Percentiles rank a stretch among this genome's conserved stretches.
Conservation (phyloP, 1,284 basidiomycete genomes). For the Coniferiporia weirii region DNA sequence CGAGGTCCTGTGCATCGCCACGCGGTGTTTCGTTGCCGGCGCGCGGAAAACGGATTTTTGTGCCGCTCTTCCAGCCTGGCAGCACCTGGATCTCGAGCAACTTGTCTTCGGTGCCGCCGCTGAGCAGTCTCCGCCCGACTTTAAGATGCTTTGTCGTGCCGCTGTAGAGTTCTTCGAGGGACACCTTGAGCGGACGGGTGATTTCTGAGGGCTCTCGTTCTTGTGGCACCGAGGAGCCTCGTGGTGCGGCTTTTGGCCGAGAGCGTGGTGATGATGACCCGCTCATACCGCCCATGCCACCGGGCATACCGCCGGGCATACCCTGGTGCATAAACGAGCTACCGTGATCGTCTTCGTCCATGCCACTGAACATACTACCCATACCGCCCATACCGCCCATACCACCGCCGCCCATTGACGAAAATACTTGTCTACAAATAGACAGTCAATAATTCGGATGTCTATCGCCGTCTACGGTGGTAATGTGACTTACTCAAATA, state of each 20-base stretch:
- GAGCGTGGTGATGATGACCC: constrained; percentile 13
- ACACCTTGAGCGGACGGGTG: constrained; percentile 74
- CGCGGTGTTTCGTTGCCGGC: constrained; percentile 80
- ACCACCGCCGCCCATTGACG: constrained; percentile 32
- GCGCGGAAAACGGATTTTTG: constrained; percentile 84
- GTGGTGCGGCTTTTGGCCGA: constrained; percentile 26
- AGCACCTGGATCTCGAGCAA: constrained; percentile 85
- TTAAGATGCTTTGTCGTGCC: constrained; percentile 90
- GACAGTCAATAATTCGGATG: constrained; percentile 21
- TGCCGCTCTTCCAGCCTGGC: constrained; percentile 86
- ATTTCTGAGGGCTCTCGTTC: constrained; percentile 53
- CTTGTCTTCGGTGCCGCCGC: constrained; percentile 83
- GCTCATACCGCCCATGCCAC: constrained; percentile 22
- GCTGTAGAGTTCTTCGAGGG: constrained; percentile 87
- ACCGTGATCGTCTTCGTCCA: constrained; percentile 45
- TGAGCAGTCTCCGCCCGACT: constrained; percentile 69
- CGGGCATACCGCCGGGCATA: constrained; percentile 47
- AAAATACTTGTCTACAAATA: constrained; percentile 61
- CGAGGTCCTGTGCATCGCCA: constrained; percentile 79
- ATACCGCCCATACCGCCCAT: constrained; percentile 28
- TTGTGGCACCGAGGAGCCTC: constrained; percentile 24
- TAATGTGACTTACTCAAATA: constrained; percentile 74
- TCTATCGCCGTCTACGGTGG: not conserved
- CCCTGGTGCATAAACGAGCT: constrained; percentile 37
- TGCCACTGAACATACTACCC: constrained; percentile 34